Evolutionary conservation across 257 asterid species (phyloP).

Genomic region (Nicotiana otophora): DNA sequence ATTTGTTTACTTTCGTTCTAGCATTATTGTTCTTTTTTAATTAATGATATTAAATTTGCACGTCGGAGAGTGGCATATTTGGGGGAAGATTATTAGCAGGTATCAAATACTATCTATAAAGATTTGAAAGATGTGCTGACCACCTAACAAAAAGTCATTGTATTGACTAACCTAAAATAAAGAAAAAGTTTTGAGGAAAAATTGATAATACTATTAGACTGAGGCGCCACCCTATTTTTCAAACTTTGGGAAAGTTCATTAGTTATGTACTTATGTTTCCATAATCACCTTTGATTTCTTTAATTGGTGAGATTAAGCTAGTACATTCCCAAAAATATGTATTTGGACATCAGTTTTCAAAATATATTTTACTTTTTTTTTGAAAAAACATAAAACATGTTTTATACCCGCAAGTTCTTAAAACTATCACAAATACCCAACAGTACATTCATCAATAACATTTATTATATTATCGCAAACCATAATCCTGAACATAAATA

Average conservation of each 20-base stretch:
- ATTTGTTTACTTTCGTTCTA: neutral
- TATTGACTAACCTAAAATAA: slow-evolving; percentile 9
- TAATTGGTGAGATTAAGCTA: neutral
- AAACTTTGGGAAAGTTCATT: slow-evolving; percentile 23
- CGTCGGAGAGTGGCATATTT: neutral
- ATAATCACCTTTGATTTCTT: neutral
- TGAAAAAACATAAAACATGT: too few relatives aligned
- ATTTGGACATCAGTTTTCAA: too few relatives aligned
- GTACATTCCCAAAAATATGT: too few relatives aligned
- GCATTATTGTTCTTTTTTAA: neutral
- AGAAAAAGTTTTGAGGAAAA: neutral
- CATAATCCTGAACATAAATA: too few relatives aligned
- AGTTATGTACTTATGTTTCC: neutral
- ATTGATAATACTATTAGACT: neutral
- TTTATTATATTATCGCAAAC: too few relatives aligned
- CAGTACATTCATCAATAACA: too few relatives aligned
- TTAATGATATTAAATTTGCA: neutral
- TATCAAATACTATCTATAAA: slow-evolving; percentile 2
- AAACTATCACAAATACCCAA: too few relatives aligned
- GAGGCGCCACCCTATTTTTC: slow-evolving; percentile 17
- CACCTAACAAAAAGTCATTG: slow-evolving; percentile 21
- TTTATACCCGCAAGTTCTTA: too few relatives aligned
- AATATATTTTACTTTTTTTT: too few relatives aligned
- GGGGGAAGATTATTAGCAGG: slow-evolving; percentile 26
- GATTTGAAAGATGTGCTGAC: slow-evolving; percentile 26